Evolutionary conservation across 371 early-diverging fungal species (phyloP).

Genomic region (Phascolomyces articulosus): DNA sequence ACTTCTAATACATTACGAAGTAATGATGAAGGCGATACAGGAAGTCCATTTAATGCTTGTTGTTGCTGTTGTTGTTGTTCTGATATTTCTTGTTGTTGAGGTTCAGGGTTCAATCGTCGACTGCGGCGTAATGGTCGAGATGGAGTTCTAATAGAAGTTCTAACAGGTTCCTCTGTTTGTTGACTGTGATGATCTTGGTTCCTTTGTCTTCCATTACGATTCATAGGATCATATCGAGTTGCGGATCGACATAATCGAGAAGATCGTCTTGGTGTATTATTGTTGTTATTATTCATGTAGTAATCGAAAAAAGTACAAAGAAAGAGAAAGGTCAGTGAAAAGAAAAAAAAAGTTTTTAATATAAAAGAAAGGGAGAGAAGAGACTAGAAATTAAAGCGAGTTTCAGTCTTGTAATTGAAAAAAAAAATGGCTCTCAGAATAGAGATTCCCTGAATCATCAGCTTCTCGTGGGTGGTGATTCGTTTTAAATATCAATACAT

Average conservation of each 20-base stretch:
- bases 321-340: no score
- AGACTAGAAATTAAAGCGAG: no score
- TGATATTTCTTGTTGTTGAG: background rate
- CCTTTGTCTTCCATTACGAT: background rate
- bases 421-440: no score
- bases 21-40: background rate
- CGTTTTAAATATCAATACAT: no score
- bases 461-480: no score
- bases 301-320: background rate
- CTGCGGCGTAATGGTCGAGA: background rate
- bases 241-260: background rate
- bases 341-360: background rate
- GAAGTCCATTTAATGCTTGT: background rate
- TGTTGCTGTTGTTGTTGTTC: background rate
- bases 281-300: background rate
- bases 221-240: background rate
- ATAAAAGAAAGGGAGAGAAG: background rate
- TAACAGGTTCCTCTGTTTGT: background rate
- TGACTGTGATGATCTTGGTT: background rate
- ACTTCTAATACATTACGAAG: background rate
- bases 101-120: background rate
- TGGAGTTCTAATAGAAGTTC: background rate
- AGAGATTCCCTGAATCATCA: no score
- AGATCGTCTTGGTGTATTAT: background rate
- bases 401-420: no score